Evolutionary conservation across 805 yeast species (phyloP), one percentile per base, ranked within the genome.

Genomic region (Ogataea trehalophila): DNA sequence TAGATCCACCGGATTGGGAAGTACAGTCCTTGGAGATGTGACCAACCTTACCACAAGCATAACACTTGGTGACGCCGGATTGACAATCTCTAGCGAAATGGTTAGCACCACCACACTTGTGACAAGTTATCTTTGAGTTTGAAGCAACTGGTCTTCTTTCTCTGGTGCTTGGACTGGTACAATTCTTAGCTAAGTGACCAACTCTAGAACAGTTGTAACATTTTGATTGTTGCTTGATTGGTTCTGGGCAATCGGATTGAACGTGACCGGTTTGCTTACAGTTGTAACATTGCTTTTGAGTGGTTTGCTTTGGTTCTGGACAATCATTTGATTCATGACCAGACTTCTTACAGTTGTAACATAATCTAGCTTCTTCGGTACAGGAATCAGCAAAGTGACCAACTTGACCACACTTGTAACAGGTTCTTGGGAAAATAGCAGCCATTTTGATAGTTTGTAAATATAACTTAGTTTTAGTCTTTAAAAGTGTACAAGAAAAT

Each of bases 301-400:
- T 81, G 57, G 86, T 79, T 69, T 89, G 90, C 70, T 84, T 87
- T 65, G 96, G 95, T 64, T 83, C 82, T 40, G 94, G 85, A 71
- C 97, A 90, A 55, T 86, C 95, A 58, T 81, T 78, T 46, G 94
- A 87, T 70, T 87, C 91, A 70, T 88, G 96, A 55, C 94, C 94
- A 51, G 95, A 85, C 69, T 84, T 77, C 66, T 84, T 87, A 72
- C 96, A 88, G 81, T 89, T 88, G 85, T 89, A 88, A 73, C 96
- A 88, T 65, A 88, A 75, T 74, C 91, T 83, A 69, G 85, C 91
- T 51, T 83, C 75, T 71, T 88, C 91, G 54, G 79, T 74, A 74
- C 97, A 90, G 65, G 80, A 85, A 65, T 86, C 94, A 58, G 96
- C 95, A 65, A 87, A 75, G 75, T 88, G 96, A 55, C 96, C 96